Evolutionary conservation across 805 yeast species (phyloP).

Genomic region (Starmerella vitae): DNA sequence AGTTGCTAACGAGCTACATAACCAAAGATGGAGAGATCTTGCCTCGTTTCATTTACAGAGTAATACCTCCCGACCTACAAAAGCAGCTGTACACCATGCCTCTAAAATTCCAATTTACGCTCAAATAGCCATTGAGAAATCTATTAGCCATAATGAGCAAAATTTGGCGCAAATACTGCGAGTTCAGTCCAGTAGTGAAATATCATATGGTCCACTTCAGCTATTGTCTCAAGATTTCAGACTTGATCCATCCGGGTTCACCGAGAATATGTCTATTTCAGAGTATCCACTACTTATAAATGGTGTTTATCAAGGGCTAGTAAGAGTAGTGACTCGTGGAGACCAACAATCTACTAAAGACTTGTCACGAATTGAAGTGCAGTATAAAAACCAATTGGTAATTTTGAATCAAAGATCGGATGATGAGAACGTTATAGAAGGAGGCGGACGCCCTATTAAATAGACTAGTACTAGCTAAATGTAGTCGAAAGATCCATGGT

Average conservation of each 20-base stretch:
- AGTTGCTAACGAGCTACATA: constrained; percentile 8
- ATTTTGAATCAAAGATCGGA: not conserved
- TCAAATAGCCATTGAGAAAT: constrained; percentile 5
- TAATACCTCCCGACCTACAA: not conserved
- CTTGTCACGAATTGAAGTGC: constrained; percentile 10
- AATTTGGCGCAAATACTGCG: constrained; percentile 2
- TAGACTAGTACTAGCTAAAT: too few relatives aligned
- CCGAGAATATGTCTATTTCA: constrained; percentile 9
- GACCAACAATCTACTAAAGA: not conserved
- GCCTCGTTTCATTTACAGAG: constrained; percentile 13
- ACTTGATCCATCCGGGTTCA: constrained; percentile 3
- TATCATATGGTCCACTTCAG: constrained; percentile 5
- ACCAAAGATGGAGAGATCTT: constrained; percentile 14
- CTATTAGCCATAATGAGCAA: constrained; percentile 9
- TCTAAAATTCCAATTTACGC: constrained; percentile 11
- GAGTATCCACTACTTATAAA: constrained; percentile 8
- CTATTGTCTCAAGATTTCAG: constrained; percentile 12
- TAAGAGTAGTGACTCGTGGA: constrained; percentile 8
- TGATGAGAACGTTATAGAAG: constrained; percentile 3
- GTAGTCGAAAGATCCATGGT: too few relatives aligned
- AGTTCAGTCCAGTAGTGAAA: not conserved
- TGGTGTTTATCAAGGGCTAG: not conserved
- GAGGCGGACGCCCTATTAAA: not conserved
- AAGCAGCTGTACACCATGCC: not conserved
- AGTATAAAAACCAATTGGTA: not conserved